These are phyloP conservation scores for Catunica adiposa DNA, from an alignment of 2,329 filamentous ascomycete species.

Conservation along the genomic window DNA sequence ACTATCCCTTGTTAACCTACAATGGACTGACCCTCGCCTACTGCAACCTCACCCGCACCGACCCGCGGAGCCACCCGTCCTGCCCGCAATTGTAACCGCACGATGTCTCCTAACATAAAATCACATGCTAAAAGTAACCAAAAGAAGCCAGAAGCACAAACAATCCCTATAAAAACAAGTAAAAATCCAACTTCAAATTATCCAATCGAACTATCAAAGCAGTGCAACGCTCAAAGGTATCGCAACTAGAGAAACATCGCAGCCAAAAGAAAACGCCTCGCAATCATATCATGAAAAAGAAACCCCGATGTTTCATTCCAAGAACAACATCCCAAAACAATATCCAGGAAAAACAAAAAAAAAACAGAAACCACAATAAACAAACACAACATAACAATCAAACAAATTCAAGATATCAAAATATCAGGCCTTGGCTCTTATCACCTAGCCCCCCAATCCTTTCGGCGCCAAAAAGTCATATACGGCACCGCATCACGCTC, in stretches of 20 bases:
- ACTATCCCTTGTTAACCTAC: no score
- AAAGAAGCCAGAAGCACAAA: neutral
- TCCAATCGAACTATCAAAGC: neutral
- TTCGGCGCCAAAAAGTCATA: conserved; percentile 30
- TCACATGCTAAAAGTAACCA: no score
- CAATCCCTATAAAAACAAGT: conserved; percentile 1
- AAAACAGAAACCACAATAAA: neutral
- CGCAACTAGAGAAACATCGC: neutral
- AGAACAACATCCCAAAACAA: neutral
- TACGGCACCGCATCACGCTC: conserved; percentile 26
- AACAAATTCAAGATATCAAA: neutral
- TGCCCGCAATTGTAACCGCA: no score
- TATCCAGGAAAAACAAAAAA: neutral
- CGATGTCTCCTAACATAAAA: no score
- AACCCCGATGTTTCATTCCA: neutral
- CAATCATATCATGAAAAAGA: neutral
- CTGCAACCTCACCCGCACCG: no score
- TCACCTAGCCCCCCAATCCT: conserved; percentile 16
- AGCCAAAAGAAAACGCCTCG: neutral
- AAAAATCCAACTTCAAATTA: neutral
- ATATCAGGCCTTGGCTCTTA: neutral
- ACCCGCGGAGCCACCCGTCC: no score
- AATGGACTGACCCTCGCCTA: no score
- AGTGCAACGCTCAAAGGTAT: neutral
- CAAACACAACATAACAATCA: neutral